Evolutionary conservation across 441 rosid species (phyloP), one percentile per base, ranked within the genome.

Genomic region (Viola pubescens): DNA sequence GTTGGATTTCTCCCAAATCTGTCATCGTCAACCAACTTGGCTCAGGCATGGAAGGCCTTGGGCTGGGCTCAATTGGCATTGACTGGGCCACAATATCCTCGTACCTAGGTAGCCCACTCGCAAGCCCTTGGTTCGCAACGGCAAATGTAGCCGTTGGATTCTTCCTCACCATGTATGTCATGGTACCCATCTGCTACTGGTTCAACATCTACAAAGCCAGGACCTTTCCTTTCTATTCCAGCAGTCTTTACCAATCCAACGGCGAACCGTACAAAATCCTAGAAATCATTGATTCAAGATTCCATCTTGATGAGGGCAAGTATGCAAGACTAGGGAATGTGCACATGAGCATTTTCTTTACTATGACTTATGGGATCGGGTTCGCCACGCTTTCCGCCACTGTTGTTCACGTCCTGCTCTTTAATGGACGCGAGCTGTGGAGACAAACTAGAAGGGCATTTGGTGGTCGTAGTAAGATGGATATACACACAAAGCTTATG

Each of bases 91-190:
- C 94, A 2, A 69, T 88, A 54, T 73, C 89, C 48, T 58, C 94
- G 9, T 84, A 78, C 58, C 83, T 88, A 4, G 91, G 91, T 4
- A 86, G 87, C 60, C 96, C 96, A 0, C 68, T 89, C 3, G 97
- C 95, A 46, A 87, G 95, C 62, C 97, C 97, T 0, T 81, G 87
- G 89, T 89, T 87, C 10, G 97, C 97, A 3, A 81, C 95, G 0
- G 81, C 79, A 4, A 89, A 87, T 67, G 49, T 89, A 11, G 87
- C 92, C 3, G 72, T 76, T 8, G 95, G 97, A 37, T 89, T 80
- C 61, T 49, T 70, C 56, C 73, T 85, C 0, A 65, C 82, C 4
- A 83, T 87, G 86, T 90, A 90, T 49, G 63, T 90, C 49, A 62
- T 83, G 68, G 73, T 73, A 1, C 95, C 95, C 3, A 12, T 87